Percentiles rank a stretch among this genome's conserved stretches.
phyloP scores from a whole-genome alignment of 2,329 filamentous ascomycete genomes.

The Leptographium radiaticola region DNA sequence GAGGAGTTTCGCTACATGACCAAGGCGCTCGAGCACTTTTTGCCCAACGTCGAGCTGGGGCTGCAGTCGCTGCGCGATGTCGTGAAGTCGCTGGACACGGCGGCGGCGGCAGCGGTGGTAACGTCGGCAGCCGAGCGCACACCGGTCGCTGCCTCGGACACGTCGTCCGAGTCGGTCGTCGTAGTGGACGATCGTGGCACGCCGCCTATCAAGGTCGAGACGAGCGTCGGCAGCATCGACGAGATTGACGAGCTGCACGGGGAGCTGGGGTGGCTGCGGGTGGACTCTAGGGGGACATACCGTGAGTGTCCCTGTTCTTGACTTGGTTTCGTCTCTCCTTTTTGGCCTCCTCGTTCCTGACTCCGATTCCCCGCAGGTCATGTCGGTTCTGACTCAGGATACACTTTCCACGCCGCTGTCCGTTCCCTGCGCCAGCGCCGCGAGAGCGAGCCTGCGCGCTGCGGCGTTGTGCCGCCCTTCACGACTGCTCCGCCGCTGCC shows the following conservation, averaged over 20 bases:
- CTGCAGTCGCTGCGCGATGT: conserved; percentile 13
- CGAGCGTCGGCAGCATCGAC: conserved; percentile 6
- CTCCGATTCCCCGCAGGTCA: conserved; percentile 7
- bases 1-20: conserved; percentile 18
- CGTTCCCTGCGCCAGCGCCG: conserved; percentile 11
- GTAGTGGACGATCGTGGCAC: not conserved
- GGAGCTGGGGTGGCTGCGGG: conserved; percentile 13
- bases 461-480: conserved; percentile 10
- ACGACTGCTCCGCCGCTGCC: conserved; percentile 10
- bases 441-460: conserved; percentile 1
- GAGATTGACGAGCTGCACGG: conserved; percentile 14
- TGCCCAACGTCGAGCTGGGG: conserved; percentile 15
- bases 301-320: not conserved
- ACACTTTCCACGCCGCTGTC: conserved; percentile 15
- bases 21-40: conserved; percentile 15
- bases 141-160: not conserved
- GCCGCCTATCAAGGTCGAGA: not conserved
- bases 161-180: conserved; percentile 5
- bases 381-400: conserved; percentile 14
- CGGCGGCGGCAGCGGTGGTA: not conserved
- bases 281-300: conserved; percentile 13
- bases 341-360: not conserved
- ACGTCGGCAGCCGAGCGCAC: not conserved
- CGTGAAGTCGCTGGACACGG: conserved; percentile 8
- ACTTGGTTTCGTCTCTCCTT: not conserved